These are phyloP conservation scores for Ustilago vetiveriae DNA, from an alignment of 1,284 basidiomycete genomes.

Conservation along the genomic window DNA sequence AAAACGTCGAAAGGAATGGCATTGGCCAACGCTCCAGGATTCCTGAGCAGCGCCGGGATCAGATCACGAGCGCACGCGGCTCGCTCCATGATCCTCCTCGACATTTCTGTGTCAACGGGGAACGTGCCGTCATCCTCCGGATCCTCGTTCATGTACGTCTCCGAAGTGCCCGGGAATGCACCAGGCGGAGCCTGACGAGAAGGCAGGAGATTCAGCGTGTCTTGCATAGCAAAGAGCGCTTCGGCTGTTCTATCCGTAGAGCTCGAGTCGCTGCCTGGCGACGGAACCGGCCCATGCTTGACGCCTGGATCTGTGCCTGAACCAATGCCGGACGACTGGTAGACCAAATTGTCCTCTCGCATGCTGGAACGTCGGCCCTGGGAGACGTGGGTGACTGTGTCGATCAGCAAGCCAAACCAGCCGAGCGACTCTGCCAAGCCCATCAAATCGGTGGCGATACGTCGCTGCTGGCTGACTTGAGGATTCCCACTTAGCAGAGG, in stretches of 20 bases:
- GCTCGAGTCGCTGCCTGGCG: constrained; percentile 10
- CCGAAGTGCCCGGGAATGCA: constrained; percentile 42
- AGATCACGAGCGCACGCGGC: constrained; percentile 43
- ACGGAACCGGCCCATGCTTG: constrained; percentile 14
- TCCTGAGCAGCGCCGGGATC: constrained; percentile 40
- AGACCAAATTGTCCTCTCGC: constrained; percentile 41
- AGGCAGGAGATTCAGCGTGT: constrained; percentile 38
- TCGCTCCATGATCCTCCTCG: constrained; percentile 45
- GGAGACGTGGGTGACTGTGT: constrained; percentile 44
- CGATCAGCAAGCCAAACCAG: constrained; percentile 49
- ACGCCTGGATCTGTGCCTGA: constrained; percentile 40
- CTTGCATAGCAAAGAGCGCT: constrained; percentile 45
- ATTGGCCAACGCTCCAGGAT: constrained; percentile 41
- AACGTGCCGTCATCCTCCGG: constrained; percentile 29
- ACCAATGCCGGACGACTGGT: constrained; percentile 28
- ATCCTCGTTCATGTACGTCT: constrained; percentile 45
- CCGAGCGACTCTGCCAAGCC: constrained; percentile 45
- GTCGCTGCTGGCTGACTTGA: constrained; percentile 26
- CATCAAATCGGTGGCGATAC: constrained; percentile 40
- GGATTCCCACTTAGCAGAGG: constrained; percentile 27
- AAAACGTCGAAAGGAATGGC: constrained; percentile 44
- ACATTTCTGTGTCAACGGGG: constrained; percentile 48
- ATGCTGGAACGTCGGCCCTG: constrained; percentile 39
- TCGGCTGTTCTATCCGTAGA: constrained; percentile 37
- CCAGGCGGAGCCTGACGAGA: constrained; percentile 44